A percentile compares a stretch with the other conserved stretches of the same genome.
Evolutionary conservation across 2,329 filamentous ascomycete genomes (phyloP).

Genomic region (Stromatinia cepivora): DNA sequence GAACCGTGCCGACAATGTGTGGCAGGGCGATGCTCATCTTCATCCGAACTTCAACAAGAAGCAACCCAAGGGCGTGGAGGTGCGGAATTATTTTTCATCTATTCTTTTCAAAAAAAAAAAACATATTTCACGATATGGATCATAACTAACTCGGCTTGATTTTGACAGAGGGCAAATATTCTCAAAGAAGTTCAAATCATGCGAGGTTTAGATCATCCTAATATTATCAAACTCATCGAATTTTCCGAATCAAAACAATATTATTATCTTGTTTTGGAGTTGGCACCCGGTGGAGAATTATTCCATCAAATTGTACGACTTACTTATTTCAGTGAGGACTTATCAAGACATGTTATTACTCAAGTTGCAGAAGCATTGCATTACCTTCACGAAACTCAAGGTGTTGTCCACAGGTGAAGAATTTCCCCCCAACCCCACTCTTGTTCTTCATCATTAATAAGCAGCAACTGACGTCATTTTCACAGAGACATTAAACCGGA

Average conservation of each 20-base stretch:
- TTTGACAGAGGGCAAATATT: constrained; percentile 82
- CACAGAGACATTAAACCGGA: constrained; percentile 98
- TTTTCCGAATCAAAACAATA: constrained; percentile 93
- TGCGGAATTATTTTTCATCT: constrained; percentile 57
- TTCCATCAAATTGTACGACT: constrained; percentile 98
- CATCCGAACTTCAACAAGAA: constrained; percentile 97
- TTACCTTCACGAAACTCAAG: constrained; percentile 91
- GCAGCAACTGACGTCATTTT: constrained; percentile 40
- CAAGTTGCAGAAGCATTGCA: constrained; percentile 94
- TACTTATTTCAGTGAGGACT: constrained; percentile 96
- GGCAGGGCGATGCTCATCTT: constrained; percentile 85
- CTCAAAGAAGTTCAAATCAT: constrained; percentile 99
- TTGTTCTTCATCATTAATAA: constrained; percentile 3
- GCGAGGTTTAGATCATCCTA: constrained; percentile 93
- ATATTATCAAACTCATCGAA: constrained; percentile 90
- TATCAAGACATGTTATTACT: constrained; percentile 89
- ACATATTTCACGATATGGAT: background rate
- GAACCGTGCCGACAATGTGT: constrained; percentile 55
- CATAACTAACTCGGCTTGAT: constrained; percentile 25
- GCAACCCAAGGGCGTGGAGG: constrained; percentile 94
- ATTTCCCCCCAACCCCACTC: background rate
- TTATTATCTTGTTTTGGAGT: constrained; percentile 95
- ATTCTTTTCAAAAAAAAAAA: constrained; percentile 23
- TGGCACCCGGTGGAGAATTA: constrained; percentile 91
- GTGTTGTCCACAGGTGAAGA: constrained; percentile 91